Evolutionary conservation across 202 grass and related monocot genomes (phyloP), one percentile per base, ranked within the genome.

Genomic region (Zoysia matrella): DNA sequence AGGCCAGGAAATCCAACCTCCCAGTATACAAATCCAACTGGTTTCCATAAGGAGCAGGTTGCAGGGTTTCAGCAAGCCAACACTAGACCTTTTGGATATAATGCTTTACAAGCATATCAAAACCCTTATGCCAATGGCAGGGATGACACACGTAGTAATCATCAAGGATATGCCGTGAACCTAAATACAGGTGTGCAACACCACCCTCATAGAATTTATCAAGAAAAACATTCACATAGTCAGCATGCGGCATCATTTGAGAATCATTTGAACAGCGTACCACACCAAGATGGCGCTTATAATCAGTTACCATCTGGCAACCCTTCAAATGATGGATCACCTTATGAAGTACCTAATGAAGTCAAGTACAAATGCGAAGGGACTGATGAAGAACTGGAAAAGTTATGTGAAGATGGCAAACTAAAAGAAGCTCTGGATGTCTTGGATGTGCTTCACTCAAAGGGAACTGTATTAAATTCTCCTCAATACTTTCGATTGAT

Each of bases 341-440:
- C 53, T 85, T 61, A 71, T 80, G 64, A 74, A 43, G 52, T 66
- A 76, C 78, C 80, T 90, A 47, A 67, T 60, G 88, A 74, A 88
- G 61, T 46, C 6, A 44, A 46, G 49, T 11, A 60, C 22, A 84
- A 65, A 78, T 79, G 67, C 76, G 83, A 82, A 63, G 90, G 80
- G 84, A 99, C 92, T 44, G 64, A 95, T 90, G 91, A 93, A 65
- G 92, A 99, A 80, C 74, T 99, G 73, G 90, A 91, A 60, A 86
- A 86, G 47, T 82, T 93, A 39, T 99, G 92, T 80, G 87, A 88
- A 85, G 87, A 90, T 44, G 85, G 85, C 48, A 92, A 99, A 55
- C 9, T 99, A 78, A 90, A 92, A 83, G 96, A 99, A 83, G 96
- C 96, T 71, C 9, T 93, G 72, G 80, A 89, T 85, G 77, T 81